These are phyloP conservation scores for Globisporangium irregulare DNA, from an alignment of 352 stramenopile genomes.

Conservation along the genomic window DNA sequence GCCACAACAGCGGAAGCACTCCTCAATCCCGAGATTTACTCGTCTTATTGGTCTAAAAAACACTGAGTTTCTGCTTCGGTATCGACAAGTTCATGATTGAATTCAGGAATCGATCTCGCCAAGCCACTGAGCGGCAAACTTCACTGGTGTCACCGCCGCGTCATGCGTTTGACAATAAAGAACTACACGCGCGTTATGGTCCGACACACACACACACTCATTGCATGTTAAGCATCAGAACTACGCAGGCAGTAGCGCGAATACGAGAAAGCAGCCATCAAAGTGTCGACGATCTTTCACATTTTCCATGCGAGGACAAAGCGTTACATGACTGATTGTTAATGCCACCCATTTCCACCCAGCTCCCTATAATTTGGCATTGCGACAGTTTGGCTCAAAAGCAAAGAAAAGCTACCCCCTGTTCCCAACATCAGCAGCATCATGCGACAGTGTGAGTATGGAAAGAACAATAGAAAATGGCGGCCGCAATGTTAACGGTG, in stretches of 20 bases:
- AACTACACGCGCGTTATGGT: no score
- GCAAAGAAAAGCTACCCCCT: neutral
- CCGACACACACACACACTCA: no score
- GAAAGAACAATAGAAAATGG: no score
- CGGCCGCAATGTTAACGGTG: no score
- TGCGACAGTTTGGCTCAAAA: neutral
- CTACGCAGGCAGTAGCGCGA: neutral
- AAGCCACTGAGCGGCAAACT: neutral
- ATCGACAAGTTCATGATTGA: neutral
- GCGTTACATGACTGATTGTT: neutral
- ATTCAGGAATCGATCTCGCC: neutral
- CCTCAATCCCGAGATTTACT: no score
- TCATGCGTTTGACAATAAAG: neutral
- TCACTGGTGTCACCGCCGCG: neutral
- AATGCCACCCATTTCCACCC: neutral
- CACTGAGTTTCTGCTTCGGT: neutral
- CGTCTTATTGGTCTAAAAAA: no score
- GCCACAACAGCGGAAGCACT: no score
- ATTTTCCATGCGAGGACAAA: neutral
- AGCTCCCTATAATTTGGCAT: neutral
- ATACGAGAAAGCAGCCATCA: neutral
- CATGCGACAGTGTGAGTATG: no score
- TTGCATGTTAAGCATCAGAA: no score
- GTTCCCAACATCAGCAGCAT: no score
- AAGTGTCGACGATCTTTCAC: neutral